Percentiles rank a stretch among this genome's conserved stretches.
These are phyloP conservation scores for Penicillium janthinellum DNA, from an alignment of 2,329 filamentous ascomycete genomes.

Conservation along the genomic window DNA sequence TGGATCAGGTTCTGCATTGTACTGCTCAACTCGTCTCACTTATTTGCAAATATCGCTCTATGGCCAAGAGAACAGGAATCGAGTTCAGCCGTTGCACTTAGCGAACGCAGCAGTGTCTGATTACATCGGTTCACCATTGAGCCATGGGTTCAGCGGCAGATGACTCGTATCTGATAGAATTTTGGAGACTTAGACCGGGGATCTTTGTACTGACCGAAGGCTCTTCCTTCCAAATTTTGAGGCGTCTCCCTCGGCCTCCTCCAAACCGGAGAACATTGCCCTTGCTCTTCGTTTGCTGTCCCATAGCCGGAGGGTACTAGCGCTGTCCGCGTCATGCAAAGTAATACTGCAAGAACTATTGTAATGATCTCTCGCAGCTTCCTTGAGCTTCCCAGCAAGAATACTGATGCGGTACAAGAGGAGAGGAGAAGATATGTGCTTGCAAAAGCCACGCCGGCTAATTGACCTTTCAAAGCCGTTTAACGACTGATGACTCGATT, in stretches of 20 bases:
- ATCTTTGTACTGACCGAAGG: too few relatives aligned
- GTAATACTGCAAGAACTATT: conserved; percentile 2
- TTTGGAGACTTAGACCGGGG: too few relatives aligned
- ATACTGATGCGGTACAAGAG: conserved; percentile 6
- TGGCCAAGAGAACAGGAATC: too few relatives aligned
- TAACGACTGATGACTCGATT: background rate
- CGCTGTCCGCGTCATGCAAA: background rate
- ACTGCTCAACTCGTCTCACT: too few relatives aligned
- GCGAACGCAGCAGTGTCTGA: too few relatives aligned
- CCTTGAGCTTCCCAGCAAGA: background rate
- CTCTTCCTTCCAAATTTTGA: background rate
- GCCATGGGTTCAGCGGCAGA: too few relatives aligned
- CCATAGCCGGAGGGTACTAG: background rate
- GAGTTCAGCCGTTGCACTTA: too few relatives aligned
- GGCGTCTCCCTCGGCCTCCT: background rate
- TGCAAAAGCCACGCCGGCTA: background rate
- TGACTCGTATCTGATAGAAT: too few relatives aligned
- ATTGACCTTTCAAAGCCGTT: background rate
- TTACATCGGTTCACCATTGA: too few relatives aligned
- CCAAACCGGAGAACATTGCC: background rate
- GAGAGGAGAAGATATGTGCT: conserved; percentile 4
- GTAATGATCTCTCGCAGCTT: background rate
- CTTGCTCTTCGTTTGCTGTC: conserved; percentile 2
- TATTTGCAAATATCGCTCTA: too few relatives aligned
- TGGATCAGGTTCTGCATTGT: too few relatives aligned